These are phyloP conservation scores for Lupinus albus DNA, from an alignment of 306 rosid genomes.

Conservation along the genomic window DNA sequence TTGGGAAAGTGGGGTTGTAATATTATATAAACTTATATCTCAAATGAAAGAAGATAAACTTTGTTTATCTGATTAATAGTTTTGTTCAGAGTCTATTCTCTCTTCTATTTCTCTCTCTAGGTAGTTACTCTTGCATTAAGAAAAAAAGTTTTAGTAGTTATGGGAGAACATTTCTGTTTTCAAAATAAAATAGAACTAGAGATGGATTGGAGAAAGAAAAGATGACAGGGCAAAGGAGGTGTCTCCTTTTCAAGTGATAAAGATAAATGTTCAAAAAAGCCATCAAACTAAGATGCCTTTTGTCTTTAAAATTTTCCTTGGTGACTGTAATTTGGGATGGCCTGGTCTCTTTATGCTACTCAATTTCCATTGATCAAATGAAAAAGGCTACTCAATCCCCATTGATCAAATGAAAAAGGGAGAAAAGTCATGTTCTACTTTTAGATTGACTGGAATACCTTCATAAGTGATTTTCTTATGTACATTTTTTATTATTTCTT, in stretches of 20 bases:
- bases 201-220: constrained; percentile 25
- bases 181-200: constrained; percentile 10
- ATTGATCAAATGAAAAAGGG: constrained; percentile 22
- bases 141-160: background rate
- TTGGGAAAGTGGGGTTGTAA: background rate
- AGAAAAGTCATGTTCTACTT: constrained; percentile 12
- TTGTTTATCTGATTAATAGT: background rate
- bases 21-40: constrained; percentile 24
- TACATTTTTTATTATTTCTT: background rate
- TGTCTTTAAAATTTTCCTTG: background rate
- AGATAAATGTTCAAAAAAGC: background rate
- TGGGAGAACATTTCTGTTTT: constrained; percentile 13
- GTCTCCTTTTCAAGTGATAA: background rate
- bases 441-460: background rate
- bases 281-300: background rate
- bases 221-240: background rate
- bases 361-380: constrained; percentile 17
- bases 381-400: constrained; percentile 16
- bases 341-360: constrained; percentile 7
- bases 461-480: background rate
- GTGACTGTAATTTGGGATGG: background rate
- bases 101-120: too few relatives aligned
- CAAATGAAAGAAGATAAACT: constrained; percentile 6
- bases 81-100: constrained; percentile 12
- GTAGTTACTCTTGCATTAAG: too few relatives aligned